A percentile compares a stretch with the other conserved stretches of the same genome.
Conservation (phyloP, 805 yeast genomes). For the Lachancea lanzarotensis region DNA sequence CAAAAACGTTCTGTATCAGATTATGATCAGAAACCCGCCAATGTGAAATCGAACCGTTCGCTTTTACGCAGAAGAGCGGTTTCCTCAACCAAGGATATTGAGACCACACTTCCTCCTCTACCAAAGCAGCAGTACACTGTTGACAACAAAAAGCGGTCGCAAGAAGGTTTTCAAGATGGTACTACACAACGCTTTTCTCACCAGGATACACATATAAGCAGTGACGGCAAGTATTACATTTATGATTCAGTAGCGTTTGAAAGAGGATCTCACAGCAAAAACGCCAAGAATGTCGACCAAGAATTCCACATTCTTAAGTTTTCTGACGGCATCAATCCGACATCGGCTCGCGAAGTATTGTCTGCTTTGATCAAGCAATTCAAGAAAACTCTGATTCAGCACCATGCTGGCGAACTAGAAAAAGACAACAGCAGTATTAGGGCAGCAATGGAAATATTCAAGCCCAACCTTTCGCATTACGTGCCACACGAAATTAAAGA, state of each 20-base stretch:
- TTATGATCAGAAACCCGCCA: slow-evolving; percentile 4
- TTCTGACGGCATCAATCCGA: slow-evolving; percentile 25
- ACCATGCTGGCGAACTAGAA: slow-evolving; percentile 13
- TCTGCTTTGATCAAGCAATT: slow-evolving; percentile 31
- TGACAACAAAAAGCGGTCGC: background rate
- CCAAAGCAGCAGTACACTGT: slow-evolving; percentile 4
- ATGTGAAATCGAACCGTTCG: slow-evolving; percentile 1
- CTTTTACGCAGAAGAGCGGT: slow-evolving; percentile 6
- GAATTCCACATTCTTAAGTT: slow-evolving; percentile 17
- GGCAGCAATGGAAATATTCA: slow-evolving; percentile 30
- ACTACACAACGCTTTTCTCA: slow-evolving; percentile 16
- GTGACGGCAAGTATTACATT: slow-evolving; percentile 30
- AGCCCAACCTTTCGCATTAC: slow-evolving; percentile 33
- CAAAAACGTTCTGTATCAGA: slow-evolving; percentile 4
- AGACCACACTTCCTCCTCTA: slow-evolving; percentile 8
- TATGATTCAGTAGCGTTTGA: slow-evolving; percentile 29
- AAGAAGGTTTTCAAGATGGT: slow-evolving; percentile 10
- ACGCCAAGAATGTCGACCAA: slow-evolving; percentile 7
- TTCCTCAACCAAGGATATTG: slow-evolving; percentile 17
- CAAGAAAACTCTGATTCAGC: slow-evolving; percentile 18
- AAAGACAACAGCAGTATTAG: slow-evolving; percentile 13
- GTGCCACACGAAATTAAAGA: slow-evolving; percentile 26
- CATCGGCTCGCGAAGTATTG: slow-evolving; percentile 32
- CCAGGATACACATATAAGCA: slow-evolving; percentile 18
- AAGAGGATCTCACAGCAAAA: slow-evolving; percentile 6